These are phyloP conservation scores for Rhipidocladum racemiflorum DNA, from an alignment of 176 grass and related monocot species.

Conservation along the genomic window DNA sequence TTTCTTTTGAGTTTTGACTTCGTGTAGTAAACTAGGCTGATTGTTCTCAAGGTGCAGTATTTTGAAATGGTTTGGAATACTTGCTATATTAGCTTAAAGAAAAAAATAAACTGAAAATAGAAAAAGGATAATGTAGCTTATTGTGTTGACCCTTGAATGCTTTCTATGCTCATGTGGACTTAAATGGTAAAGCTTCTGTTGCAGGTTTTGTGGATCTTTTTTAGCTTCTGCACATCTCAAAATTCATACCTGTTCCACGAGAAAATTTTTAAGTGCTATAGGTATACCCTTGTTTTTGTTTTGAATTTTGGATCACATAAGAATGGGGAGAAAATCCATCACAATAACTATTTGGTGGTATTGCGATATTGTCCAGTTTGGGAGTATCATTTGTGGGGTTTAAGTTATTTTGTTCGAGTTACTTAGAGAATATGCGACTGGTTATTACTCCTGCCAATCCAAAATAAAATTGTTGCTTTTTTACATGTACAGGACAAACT, in stretches of 20 bases:
- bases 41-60: background rate
- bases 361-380: background rate
- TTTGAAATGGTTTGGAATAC: background rate
- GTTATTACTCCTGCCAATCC: background rate
- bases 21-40: background rate
- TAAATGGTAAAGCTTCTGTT: background rate
- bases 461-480: background rate
- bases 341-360: background rate
- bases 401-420: background rate
- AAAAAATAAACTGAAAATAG: background rate
- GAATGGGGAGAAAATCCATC: background rate
- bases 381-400: background rate
- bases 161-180: background rate
- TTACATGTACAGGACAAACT: background rate
- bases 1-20: conserved; percentile 6
- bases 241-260: background rate
- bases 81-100: background rate
- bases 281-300: background rate
- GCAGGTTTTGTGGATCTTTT: background rate
- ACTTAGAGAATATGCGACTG: background rate
- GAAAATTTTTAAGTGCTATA: background rate
- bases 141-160: background rate
- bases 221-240: background rate
- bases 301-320: background rate
- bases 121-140: background rate